These are phyloP conservation scores for Camellia sinensis DNA, from an alignment of 148 eudicot species.

Conservation along the genomic window DNA sequence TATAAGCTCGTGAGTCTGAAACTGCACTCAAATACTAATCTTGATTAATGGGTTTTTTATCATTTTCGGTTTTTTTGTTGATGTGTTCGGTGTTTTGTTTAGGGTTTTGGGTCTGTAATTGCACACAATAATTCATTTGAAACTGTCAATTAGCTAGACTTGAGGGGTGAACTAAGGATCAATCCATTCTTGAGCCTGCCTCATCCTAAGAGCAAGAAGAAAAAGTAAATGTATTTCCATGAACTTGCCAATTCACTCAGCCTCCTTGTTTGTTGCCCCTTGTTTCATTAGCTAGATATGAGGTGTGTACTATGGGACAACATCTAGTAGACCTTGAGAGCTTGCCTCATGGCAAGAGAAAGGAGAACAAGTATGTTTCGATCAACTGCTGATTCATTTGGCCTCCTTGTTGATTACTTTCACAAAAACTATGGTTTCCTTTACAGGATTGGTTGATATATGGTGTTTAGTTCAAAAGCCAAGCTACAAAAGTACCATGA, in stretches of 20 bases:
- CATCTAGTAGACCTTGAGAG: background rate
- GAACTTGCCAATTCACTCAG: background rate
- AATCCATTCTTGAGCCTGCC: background rate
- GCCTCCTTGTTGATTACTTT: too few relatives aligned
- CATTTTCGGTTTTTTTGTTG: background rate
- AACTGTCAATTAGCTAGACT: background rate
- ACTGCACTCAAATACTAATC: background rate
- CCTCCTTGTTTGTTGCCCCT: background rate
- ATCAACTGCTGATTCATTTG: background rate
- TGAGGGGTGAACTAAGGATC: background rate
- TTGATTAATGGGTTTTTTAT: conserved; percentile 1
- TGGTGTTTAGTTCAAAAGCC: background rate
- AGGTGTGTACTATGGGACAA: background rate
- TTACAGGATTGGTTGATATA: conserved; percentile 7
- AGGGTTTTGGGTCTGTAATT: too few relatives aligned
- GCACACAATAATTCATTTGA: background rate
- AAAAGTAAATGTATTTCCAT: too few relatives aligned
- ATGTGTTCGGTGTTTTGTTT: background rate
- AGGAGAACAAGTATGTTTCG: background rate
- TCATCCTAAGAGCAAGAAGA: background rate
- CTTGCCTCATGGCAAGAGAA: background rate
- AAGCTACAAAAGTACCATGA: conserved; percentile 10
- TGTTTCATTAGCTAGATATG: background rate
- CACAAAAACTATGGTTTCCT: background rate
- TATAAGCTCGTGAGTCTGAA: conserved; percentile 17